Base-by-base conservation (phyloP, 2,329 filamentous ascomycete species). In the Cryphonectria parasitica region DNA sequence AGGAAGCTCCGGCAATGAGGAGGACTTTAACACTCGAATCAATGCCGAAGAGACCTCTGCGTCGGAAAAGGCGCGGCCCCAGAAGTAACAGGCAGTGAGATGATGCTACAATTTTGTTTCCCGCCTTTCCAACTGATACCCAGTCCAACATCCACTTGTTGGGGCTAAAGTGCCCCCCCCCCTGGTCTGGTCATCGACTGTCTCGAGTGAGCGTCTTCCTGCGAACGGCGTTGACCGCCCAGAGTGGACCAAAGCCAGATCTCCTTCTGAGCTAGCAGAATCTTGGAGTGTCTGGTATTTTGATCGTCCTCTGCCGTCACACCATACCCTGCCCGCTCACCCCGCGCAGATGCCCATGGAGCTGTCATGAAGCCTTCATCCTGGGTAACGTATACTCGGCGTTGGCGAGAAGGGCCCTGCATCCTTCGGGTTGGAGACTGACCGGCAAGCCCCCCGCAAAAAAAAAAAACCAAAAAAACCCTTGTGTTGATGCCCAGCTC, bases 391-490 rank as follows among this genome's bases (percentile, higher is more conserved):
- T 56, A 43, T 68, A 68, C 58, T 68, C 58, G 41, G 58, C 66
- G 43, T 41, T 56, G 34, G 58, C 58, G 43, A 22, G 52, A 71
- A 73, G 68, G 72, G 66, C 71, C 70, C 70, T 74, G 75, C 73
- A 73, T 69, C 75, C 41, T 72, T 71, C 61, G 31, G 56, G 63
- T 74, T n/a, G 22, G 28, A n/a, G 13, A 73, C 78, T 77, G 79
- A 77, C 66, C 80, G 74, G 80, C 81, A 80, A 75, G 11, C 36
- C 36, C 36, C 6, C 34, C 34, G 34, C 34, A 34, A 75, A 64
- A 62, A 66, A 49, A n/a, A 22, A 19, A 49, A 6, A 49, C 5
- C 2, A 19, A 49, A 36, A 36, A 39, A 22, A 49, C 6, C 45
- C 70, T 61, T 70, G 34, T 54, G 34, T 66, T 68, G 73, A 73